A percentile compares a stretch with the other conserved stretches of the same genome.
Conservation (phyloP, 169 alveolate genomes). For the Besnoitia besnoiti region DNA sequence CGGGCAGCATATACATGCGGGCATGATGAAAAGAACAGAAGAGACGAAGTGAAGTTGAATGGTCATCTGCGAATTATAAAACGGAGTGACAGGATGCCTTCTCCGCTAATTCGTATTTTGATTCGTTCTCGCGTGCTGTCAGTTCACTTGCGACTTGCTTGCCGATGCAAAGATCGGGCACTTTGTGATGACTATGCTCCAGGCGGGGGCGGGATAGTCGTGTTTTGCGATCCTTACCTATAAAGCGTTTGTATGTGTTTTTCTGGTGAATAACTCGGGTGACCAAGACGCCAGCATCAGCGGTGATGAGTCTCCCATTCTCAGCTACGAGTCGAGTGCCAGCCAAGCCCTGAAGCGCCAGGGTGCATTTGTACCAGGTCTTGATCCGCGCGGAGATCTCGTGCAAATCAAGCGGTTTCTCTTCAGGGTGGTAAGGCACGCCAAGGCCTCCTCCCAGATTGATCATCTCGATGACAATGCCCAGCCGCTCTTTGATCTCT, state of each 20-base stretch:
- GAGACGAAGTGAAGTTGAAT: no score
- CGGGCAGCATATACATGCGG: no score
- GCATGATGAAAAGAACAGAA: no score
- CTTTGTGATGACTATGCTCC: background rate
- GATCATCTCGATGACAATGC: conserved; percentile 55
- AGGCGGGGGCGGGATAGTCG: background rate
- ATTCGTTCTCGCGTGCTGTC: no score
- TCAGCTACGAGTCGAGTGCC: conserved; percentile 65
- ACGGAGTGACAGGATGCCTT: no score
- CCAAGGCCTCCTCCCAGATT: conserved; percentile 73
- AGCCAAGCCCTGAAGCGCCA: background rate
- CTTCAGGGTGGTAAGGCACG: conserved; percentile 67
- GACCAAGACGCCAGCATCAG: conserved; percentile 20
- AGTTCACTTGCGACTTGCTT: no score
- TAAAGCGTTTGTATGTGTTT: conserved; percentile 34
- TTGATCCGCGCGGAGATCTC: background rate
- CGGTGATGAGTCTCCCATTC: conserved; percentile 70
- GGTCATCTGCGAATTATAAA: no score
- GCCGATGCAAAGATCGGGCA: no score
- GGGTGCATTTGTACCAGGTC: background rate
- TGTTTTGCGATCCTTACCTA: conserved; percentile 6
- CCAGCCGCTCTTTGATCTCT: conserved; percentile 50
- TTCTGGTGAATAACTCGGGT: conserved; percentile 28
- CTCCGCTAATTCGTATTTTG: no score
- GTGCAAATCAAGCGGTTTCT: conserved; percentile 4